Base-by-base conservation (phyloP, 1,139 yeast species). In the Blastobotrys indianensis region DNA sequence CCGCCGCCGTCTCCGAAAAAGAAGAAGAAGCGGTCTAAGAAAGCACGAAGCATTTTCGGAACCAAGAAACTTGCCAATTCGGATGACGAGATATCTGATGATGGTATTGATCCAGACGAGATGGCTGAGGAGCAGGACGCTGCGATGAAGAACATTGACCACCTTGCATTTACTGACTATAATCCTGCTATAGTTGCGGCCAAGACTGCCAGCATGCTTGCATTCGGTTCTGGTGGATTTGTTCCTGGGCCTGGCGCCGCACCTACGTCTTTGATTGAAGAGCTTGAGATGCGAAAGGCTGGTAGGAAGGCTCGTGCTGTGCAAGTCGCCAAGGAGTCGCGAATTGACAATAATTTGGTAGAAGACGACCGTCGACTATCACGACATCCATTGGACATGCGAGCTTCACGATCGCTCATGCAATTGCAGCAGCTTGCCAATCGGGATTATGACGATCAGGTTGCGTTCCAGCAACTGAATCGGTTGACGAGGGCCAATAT, bases 261-360 rank as follows among this genome's bases (percentile, higher is more conserved):
- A 38, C 62, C 64, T 1, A 56, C 59, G 12, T 60, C 67, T 6
- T 54, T 66, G 13, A 62, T 66, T 40, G 70, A 66, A 48, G 70
- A 66, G 50, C 49, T 66, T 35, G 70, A 65, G 50, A 54, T 65
- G 46, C 61, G 70, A 30, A 65, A 65, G 46, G 61, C 63, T n/a
- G 67, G 64, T 28, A 51, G 60, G 13, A 51, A 49, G 37, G 54
- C 60, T 1, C 63, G 65, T 8, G 13, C 46, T 7, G 28, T 34
- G 32, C 25, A 39, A 32, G 43, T 44, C 12, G 11, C 17, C 31
- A 36, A 44, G 13, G 46, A 44, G 29, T 43, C 46, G 12, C 38
- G 29, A 13, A 39, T 51, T 16, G 51, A 58, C 20, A 66, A 63
- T 28, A 51, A 55, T 25, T 44, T 52, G 28, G 40, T 45, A 42